Evolutionary conservation across 805 yeast species (phyloP).

Genomic region (Saccharomycopsis fodiens): DNA sequence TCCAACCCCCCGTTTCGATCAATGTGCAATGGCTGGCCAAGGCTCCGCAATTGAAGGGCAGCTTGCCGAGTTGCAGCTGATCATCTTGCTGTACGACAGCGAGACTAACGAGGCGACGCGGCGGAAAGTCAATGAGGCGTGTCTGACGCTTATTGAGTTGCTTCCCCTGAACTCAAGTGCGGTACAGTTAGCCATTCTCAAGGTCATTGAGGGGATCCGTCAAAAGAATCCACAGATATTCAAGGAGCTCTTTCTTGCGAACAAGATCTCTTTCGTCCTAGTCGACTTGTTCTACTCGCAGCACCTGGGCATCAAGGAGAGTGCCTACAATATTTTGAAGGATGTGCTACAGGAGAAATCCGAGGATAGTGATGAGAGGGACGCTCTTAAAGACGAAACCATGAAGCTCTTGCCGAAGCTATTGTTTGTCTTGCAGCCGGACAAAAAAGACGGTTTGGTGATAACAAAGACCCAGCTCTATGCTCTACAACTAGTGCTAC

Average conservation of each 20-base stretch:
- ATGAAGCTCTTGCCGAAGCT: conserved; percentile 8
- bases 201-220: conserved; percentile 5
- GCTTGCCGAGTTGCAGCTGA: conserved; percentile 2
- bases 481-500: conserved; percentile 11
- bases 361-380: background rate
- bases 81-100: conserved; percentile 9
- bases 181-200: conserved; percentile 16
- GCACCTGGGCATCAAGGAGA: conserved; percentile 5
- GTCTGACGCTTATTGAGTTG: conserved; percentile 12
- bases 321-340: conserved; percentile 6
- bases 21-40: too few species aligned
- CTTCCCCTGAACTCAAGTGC: conserved; percentile 17
- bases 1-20: too few species aligned
- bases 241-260: conserved; percentile 11
- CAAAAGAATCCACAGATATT: conserved; percentile 10
- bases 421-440: background rate
- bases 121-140: conserved; percentile 17
- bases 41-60: conserved; percentile 4
- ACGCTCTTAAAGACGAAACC: conserved; percentile 11
- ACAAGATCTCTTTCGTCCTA: conserved; percentile 9
- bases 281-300: conserved; percentile 7
- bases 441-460: background rate
- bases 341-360: conserved; percentile 5
- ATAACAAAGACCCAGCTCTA: conserved; percentile 11
- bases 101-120: conserved; percentile 9